Conservation (phyloP, 2,329 filamentous ascomycete genomes). For the Periconia sp. region DNA sequence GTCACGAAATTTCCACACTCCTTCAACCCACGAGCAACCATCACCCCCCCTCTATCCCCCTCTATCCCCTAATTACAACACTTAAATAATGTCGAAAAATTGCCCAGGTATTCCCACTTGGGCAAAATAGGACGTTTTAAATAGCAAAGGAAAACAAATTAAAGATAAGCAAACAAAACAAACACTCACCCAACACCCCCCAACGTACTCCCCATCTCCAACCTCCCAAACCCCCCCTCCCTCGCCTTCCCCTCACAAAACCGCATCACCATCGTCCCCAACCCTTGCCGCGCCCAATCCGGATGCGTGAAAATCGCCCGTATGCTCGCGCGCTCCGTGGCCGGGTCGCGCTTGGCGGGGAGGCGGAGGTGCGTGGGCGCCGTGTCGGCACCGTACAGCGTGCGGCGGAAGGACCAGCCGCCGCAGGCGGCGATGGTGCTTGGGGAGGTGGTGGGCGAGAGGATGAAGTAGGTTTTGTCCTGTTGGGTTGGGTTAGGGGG, state of each 20-base stretch:
- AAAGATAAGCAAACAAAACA: neutral
- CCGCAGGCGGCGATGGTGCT: conserved; percentile 35
- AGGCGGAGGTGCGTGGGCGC: conserved; percentile 26
- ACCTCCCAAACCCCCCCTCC: conserved; percentile 27
- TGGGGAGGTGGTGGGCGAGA: conserved; percentile 24
- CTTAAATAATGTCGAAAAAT: too few relatives aligned
- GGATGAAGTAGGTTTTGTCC: conserved; percentile 36
- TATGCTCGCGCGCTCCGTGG: conserved; percentile 33
- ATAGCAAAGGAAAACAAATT: neutral
- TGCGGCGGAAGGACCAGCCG: conserved; percentile 40
- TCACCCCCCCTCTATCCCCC: too few relatives aligned
- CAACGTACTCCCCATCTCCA: conserved; percentile 42
- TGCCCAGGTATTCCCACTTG: too few relatives aligned
- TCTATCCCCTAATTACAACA: too few relatives aligned
- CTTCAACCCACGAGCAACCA: too few relatives aligned
- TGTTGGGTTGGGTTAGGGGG: neutral
- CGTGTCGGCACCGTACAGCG: conserved; percentile 37
- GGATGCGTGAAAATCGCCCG: conserved; percentile 41
- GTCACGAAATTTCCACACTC: neutral
- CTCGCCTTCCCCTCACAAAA: conserved; percentile 33
- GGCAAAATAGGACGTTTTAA: too few relatives aligned
- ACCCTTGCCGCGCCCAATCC: conserved; percentile 2
- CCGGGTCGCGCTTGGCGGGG: conserved; percentile 32
- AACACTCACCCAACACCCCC: conserved; percentile 24
- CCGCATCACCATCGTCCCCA: conserved; percentile 44